These are phyloP conservation scores for Aureobasidium subglaciale DNA, from an alignment of 2,329 filamentous ascomycete species.

Conservation along the genomic window DNA sequence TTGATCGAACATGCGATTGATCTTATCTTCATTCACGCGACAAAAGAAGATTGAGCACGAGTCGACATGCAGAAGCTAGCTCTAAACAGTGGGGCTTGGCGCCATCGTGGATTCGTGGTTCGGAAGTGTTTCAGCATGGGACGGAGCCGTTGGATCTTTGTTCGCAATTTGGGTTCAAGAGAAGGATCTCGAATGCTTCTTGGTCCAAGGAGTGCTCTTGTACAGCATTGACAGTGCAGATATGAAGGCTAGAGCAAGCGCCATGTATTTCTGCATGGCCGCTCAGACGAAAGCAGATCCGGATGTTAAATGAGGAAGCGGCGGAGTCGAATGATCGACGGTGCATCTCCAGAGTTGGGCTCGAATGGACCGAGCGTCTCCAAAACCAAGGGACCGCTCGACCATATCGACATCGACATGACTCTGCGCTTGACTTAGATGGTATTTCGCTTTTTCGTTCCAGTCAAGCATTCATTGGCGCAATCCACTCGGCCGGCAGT, in stretches of 20 bases:
- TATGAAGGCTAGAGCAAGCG: not conserved
- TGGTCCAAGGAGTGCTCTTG: accelerated
- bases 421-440: not conserved
- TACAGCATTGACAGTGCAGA: not conserved
- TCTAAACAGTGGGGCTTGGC: not conserved
- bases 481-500: not conserved
- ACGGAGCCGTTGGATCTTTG: not conserved
- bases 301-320: not conserved
- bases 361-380: not conserved
- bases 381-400: not conserved
- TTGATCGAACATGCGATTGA: too few species aligned
- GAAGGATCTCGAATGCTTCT: not conserved
- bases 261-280: not conserved
- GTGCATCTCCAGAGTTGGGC: not conserved
- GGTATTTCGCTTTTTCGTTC: not conserved
- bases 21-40: not conserved
- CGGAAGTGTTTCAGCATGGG: not conserved
- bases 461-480: not conserved
- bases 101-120: not conserved
- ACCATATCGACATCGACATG: not conserved
- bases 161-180: not conserved
- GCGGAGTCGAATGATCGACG: conserved; percentile 10
- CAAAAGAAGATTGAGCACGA: not conserved
- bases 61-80: not conserved
- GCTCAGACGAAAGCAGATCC: conserved; percentile 6